A percentile compares a stretch with the other conserved stretches of the same genome.
Evolutionary conservation across 2,329 filamentous ascomycete species (phyloP).

Genomic region (Arthrobotrys megalospora): DNA sequence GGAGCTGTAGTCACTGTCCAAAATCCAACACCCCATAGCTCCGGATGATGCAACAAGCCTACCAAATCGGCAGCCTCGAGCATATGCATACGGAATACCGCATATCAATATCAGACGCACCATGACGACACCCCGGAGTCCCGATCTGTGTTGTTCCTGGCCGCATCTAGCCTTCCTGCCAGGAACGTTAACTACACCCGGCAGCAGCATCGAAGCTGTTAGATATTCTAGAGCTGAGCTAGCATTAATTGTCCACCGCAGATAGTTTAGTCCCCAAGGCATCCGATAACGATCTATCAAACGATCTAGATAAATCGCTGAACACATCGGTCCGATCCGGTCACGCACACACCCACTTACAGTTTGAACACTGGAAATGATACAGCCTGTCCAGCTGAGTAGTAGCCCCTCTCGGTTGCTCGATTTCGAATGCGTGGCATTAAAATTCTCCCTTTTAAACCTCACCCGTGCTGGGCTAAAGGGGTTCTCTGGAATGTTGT

Average conservation of each 20-base stretch:
- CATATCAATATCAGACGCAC: constrained; percentile 38
- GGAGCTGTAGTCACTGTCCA: constrained; percentile 12
- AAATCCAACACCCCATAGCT: constrained; percentile 20
- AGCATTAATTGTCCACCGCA: constrained; percentile 31
- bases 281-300: neutral
- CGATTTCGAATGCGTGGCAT: constrained; percentile 24
- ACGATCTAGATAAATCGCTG: constrained; percentile 19
- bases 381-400: constrained; percentile 12
- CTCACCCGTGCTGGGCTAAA: neutral
- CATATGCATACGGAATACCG: constrained; percentile 37
- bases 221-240: constrained; percentile 24
- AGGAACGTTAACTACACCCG: constrained; percentile 42
- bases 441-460: constrained; percentile 21
- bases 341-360: constrained; percentile 4
- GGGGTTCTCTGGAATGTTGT: constrained; percentile 51
- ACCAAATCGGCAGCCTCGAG: constrained; percentile 41
- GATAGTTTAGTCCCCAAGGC: constrained; percentile 18
- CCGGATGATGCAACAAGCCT: constrained; percentile 37
- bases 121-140: constrained; percentile 42
- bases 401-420: neutral
- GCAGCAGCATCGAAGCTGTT: constrained; percentile 20
- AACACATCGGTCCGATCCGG: constrained; percentile 38
- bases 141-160: constrained; percentile 52
- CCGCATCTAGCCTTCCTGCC: constrained; percentile 42
- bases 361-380: neutral